Base-by-base conservation (phyloP, 129 eudicot genomes). In the Silybum marianum region DNA sequence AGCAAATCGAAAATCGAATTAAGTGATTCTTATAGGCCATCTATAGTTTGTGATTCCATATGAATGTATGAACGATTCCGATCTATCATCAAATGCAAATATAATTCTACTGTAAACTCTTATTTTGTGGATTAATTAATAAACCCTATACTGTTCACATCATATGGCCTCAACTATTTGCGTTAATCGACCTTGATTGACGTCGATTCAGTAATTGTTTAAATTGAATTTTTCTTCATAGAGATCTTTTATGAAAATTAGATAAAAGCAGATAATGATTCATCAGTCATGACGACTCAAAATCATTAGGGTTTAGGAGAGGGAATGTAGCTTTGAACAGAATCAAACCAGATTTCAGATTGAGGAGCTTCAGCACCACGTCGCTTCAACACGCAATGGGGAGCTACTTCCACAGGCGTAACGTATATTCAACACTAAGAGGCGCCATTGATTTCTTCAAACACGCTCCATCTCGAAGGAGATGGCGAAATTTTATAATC, bases 381-480 rank as follows among this genome's bases (percentile, higher is more conserved):
- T 81, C 0, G 96, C 93, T 54, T 91, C 93, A 51, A 91, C 84
- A 87, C 96, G 77, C 89, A 89, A 48, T 91, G 93, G n/a, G 87
- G 84, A 26, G 87, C 96, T 40, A 91, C 76, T 76, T 91, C 91
- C 24, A 87, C 78, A 60, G 83, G 91, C 18, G 89, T 89, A 74
- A 91, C 71, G 75, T 81, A 30, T 80, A 87, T 32, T 32, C 36
- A 32, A 32, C 36, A 32, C 3, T 32, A 32, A 32, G 36, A 68
- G 72, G 86, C 18, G 78, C 83, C 19, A 23, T 42, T 42, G 48
- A 42, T 42, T 42, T 42, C 48, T 42, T 9, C 48, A 42, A 42
- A 42, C 12, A 42, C 14, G 48, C 2, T 42, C 13, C 48, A 42
- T 42, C 48, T 42, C 13, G 48, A 42, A 42, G 12, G 48, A 13